These are phyloP conservation scores for Nannochloris sp. DNA, from an alignment of 139 green algal species.

Conservation along the genomic window DNA sequence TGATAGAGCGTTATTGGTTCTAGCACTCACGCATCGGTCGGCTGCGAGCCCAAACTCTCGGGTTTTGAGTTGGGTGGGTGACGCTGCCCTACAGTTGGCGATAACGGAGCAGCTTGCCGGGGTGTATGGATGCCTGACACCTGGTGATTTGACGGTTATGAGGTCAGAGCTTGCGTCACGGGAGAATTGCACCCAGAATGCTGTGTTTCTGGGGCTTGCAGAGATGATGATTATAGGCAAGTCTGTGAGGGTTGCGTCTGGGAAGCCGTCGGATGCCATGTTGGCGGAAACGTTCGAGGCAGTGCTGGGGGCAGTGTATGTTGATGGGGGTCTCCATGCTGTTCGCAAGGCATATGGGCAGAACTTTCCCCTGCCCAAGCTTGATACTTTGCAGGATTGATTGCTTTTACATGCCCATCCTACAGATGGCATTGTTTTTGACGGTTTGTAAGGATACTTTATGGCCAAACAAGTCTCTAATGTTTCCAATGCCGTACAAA, in stretches of 20 bases:
- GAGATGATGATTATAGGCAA: slow-evolving; percentile 8
- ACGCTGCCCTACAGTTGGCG: slow-evolving; percentile 18
- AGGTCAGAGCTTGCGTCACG: background rate
- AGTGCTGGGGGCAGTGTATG: slow-evolving; percentile 16
- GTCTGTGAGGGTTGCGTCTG: background rate
- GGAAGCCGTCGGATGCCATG: slow-evolving; percentile 2
- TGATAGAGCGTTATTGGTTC: slow-evolving; percentile 15
- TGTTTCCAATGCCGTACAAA: slow-evolving; percentile 98
- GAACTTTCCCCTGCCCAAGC: background rate
- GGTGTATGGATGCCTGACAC: background rate
- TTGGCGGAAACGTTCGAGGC: slow-evolving; percentile 15
- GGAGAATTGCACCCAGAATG: slow-evolving; percentile 3
- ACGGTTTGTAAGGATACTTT: slow-evolving; percentile 76
- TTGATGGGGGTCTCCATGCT: slow-evolving; percentile 3
- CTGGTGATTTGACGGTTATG: background rate
- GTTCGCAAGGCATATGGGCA: slow-evolving; percentile 1
- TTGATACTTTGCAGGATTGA: background rate
- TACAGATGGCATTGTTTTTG: slow-evolving; percentile 88
- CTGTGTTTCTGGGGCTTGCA: slow-evolving; percentile 4
- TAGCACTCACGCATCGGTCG: slow-evolving; percentile 20
- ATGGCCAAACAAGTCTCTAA: slow-evolving; percentile 96
- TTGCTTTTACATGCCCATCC: slow-evolving; percentile 61
- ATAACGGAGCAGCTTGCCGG: slow-evolving; percentile 17
- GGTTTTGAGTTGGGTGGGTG: slow-evolving; percentile 23
- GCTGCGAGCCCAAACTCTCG: slow-evolving; percentile 3